phyloP scores from a whole-genome alignment of 768 basidiomycete genomes.

The Mycena floridula region DNA sequence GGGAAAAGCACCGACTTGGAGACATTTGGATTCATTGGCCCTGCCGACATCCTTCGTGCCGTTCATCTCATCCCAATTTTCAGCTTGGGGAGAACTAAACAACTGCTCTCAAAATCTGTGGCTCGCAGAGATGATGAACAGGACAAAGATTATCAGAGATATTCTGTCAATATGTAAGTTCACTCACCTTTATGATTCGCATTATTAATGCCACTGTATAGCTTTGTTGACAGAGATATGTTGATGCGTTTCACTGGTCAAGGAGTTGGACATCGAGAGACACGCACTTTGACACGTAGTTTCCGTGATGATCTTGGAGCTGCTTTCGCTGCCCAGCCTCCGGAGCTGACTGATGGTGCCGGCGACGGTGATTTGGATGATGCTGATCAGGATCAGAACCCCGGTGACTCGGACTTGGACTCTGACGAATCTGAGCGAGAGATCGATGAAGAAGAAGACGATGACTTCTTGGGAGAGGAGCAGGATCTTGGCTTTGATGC shows the following conservation, averaged over 20 bases:
- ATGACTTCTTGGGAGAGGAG: background rate
- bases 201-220: slow-evolving; percentile 4
- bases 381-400: background rate
- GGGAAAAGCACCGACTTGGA: slow-evolving; percentile 12
- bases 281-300: background rate
- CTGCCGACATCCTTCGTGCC: slow-evolving; percentile 23
- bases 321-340: background rate
- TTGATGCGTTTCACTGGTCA: slow-evolving; percentile 17
- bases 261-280: slow-evolving; percentile 16
- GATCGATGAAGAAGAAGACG: background rate
- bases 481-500: background rate
- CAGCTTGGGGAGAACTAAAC: slow-evolving; percentile 8
- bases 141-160: slow-evolving; percentile 21
- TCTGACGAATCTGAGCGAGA: background rate
- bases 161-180: slow-evolving; percentile 27
- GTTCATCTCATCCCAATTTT: slow-evolving; percentile 33
- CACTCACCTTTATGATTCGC: background rate
- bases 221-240: slow-evolving; percentile 23
- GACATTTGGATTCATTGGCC: slow-evolving; percentile 37
- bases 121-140: slow-evolving; percentile 6
- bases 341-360: background rate
- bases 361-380: background rate
- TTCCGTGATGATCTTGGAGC: background rate
- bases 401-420: background rate
- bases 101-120: slow-evolving; percentile 9